Base-by-base conservation (phyloP, 2,329 filamentous ascomycete genomes). In the Raffaelea arxii region DNA sequence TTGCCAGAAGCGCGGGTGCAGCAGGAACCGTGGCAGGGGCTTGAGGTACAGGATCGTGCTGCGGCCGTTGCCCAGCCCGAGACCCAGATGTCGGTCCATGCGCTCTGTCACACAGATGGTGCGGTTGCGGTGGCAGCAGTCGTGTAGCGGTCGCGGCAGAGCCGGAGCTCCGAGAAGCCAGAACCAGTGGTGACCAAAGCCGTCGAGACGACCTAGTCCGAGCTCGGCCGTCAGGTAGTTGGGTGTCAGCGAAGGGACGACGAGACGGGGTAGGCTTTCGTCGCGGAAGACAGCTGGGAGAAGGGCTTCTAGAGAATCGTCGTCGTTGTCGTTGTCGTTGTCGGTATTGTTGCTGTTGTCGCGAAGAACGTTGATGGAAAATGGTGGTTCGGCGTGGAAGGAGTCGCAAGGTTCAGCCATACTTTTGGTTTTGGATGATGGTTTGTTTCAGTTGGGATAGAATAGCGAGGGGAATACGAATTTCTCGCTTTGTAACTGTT, bases 1-100 rank as follows among this genome's bases (percentile, higher is more conserved):
- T 14, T 18, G 38, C 62, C 58, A 64, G 48, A 63, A 61, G 22
- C 44, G 43, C 0, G 50, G 48, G 25, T 60, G 55, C 1, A 67
- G 58, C 12, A 69, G 52, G 32, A 60, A 65, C 6, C 56, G 52
- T 6, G 65, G 63, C 11, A 64, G 49, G 2, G 60, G 62, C 52
- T 66, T 65, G 18, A 65, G 35, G 43, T 60, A 63, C 11, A 63
- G 56, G 19, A 55, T 49, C 7, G 54, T 54, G 3, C 43, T 46
- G 4, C 47, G 50, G 46, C 52, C 58, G 16, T 35, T 37, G 14
- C 46, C 49, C n/a, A 47, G 18, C n/a, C 51, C 49, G 35, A 61
- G 53, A 3, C 55, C 55, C 10, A 65, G 56, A 42, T 65, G 57
- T 35, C 62, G 51, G 48, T 65, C 61, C 47, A 63, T 57, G 19